Evolutionary conservation across 148 eudicot genomes (phyloP).

Genomic region (Camellia lanceoleosa): DNA sequence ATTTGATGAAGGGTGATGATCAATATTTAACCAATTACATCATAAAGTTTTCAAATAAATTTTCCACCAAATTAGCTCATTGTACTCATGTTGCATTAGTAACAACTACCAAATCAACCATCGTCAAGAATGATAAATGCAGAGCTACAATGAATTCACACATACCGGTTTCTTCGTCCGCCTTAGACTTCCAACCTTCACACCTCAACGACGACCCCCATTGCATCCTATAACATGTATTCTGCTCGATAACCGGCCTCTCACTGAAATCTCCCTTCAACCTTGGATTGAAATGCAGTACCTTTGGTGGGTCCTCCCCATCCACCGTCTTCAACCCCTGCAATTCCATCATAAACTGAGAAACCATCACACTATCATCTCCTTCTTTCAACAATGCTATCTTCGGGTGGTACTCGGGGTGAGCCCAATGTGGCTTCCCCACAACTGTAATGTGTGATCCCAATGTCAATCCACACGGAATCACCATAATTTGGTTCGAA

Average conservation of each 20-base stretch:
- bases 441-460: slow-evolving; percentile 82
- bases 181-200: slow-evolving; percentile 61
- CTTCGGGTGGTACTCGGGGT: slow-evolving; percentile 38
- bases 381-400: slow-evolving; percentile 36
- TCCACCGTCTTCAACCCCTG: slow-evolving; percentile 45
- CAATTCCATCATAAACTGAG: slow-evolving; percentile 81
- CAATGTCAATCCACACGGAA: slow-evolving; percentile 65
- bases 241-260: slow-evolving; percentile 73
- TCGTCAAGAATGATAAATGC: not conserved
- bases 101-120: not conserved
- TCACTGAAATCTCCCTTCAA: slow-evolving; percentile 83
- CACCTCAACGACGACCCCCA: slow-evolving; percentile 78
- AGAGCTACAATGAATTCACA: not conserved
- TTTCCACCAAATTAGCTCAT: not conserved
- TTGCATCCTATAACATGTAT: slow-evolving; percentile 70
- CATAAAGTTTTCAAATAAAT: slow-evolving; percentile 2
- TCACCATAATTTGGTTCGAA: slow-evolving; percentile 26
- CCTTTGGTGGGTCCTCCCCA: slow-evolving; percentile 55
- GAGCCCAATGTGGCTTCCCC: slow-evolving; percentile 62
- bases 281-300: slow-evolving; percentile 88
- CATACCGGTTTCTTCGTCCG: slow-evolving; percentile 66
- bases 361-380: slow-evolving; percentile 43
- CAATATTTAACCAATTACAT: not conserved
- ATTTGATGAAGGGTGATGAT: too few relatives aligned
- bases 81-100: not conserved